phyloP scores from a whole-genome alignment of 306 rosid genomes.

The Castanopsis chinensis region DNA sequence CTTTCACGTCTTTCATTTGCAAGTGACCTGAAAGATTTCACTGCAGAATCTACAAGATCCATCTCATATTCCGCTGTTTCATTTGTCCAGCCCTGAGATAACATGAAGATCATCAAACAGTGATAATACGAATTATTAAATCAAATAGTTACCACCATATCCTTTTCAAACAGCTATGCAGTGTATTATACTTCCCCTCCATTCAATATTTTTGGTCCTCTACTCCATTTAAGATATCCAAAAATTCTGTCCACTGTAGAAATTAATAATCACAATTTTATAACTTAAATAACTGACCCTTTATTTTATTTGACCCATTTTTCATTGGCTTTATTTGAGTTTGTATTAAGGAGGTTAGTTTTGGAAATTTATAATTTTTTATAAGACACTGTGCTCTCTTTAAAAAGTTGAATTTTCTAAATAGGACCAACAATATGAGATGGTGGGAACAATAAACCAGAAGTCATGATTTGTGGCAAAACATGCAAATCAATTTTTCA shows the following conservation, averaged over 20 bases:
- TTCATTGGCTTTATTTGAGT: no score
- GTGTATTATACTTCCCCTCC: background rate
- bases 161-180: background rate
- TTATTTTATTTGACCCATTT: no score
- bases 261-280: no score
- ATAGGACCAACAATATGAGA: no score
- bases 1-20: conserved; percentile 93
- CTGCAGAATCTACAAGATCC: conserved; percentile 67
- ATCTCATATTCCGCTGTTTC: conserved; percentile 65
- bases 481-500: background rate
- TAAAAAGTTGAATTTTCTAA: no score
- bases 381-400: no score
- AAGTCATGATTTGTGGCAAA: background rate
- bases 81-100: conserved; percentile 73
- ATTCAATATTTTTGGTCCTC: no score
- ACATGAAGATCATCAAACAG: background rate
- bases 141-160: background rate
- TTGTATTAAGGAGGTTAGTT: no score
- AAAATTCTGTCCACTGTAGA: no score
- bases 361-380: no score
- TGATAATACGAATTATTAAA: background rate
- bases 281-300: no score
- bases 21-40: conserved; percentile 78
- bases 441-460: background rate
- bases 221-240: no score